Conservation (phyloP, 2,329 filamentous ascomycete species). For the Polytolypa hystricis region DNA sequence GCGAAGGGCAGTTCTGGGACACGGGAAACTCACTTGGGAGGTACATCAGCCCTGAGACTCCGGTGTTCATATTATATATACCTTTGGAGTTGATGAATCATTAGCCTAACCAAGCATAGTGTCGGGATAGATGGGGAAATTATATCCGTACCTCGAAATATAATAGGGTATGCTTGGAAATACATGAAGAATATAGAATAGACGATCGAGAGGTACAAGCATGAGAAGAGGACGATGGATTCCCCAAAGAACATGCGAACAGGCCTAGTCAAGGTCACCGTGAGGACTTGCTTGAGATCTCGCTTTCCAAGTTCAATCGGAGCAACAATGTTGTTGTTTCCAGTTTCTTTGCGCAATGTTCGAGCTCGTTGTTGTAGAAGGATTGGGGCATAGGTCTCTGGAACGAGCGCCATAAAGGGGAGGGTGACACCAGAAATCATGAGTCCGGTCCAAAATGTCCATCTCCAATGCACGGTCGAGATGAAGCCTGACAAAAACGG, state of each 20-base stretch:
- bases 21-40: slow-evolving; percentile 9
- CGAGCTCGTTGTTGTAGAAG: slow-evolving; percentile 45
- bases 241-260: slow-evolving; percentile 17
- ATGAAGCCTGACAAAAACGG: slow-evolving; percentile 38
- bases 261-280: slow-evolving; percentile 15
- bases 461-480: slow-evolving; percentile 34
- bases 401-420: slow-evolving; percentile 48
- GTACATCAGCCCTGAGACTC: slow-evolving; percentile 10
- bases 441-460: slow-evolving; percentile 50
- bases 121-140: no score
- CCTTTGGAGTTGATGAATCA: slow-evolving; percentile 11
- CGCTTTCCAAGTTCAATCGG: slow-evolving; percentile 11
- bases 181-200: slow-evolving; percentile 15
- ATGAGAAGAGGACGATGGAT: slow-evolving; percentile 18
- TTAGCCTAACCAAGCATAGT: no score
- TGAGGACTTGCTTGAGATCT: slow-evolving; percentile 9
- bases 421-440: slow-evolving; percentile 53
- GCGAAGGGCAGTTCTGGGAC: slow-evolving; percentile 7
- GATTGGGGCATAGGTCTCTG: slow-evolving; percentile 52
- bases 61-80: slow-evolving; percentile 12
- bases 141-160: slow-evolving; percentile 13
- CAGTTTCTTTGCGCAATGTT: slow-evolving; percentile 11
- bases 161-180: slow-evolving; percentile 14
- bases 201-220: slow-evolving; percentile 17
- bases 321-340: slow-evolving; percentile 11